phyloP scores from a whole-genome alignment of 2,329 filamentous ascomycete genomes.

The Hypoxylon sp. region DNA sequence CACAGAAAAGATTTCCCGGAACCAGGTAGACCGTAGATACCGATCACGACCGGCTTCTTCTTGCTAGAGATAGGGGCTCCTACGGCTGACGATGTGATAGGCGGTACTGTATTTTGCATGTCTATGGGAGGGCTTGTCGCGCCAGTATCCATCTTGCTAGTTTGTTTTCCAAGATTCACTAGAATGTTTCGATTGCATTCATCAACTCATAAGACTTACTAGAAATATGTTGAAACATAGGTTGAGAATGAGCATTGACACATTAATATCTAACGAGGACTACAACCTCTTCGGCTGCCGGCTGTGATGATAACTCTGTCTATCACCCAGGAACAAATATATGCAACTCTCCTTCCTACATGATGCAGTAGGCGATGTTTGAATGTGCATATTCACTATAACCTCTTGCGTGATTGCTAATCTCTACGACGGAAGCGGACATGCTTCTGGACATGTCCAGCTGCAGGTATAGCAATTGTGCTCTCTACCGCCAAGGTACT shows the following conservation, averaged over 20 bases:
- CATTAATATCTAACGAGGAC: neutral
- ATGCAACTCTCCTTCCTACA: neutral
- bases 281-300: neutral
- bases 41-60: slow-evolving; percentile 38
- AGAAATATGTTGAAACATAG: neutral
- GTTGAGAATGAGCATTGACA: neutral
- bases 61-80: neutral
- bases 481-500: neutral
- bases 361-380: neutral
- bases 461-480: neutral
- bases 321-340: neutral
- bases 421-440: neutral
- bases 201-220: neutral
- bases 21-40: slow-evolving; percentile 45
- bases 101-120: neutral
- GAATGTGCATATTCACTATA: neutral
- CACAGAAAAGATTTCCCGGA: slow-evolving; percentile 42
- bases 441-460: neutral
- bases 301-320: neutral
- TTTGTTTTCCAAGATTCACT: neutral
- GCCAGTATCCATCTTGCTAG: neutral
- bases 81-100: neutral
- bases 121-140: neutral
- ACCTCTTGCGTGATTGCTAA: neutral
- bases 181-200: neutral